Evolutionary conservation across 805 yeast species (phyloP).

Genomic region (Maudiozyma serrabonitensis): DNA sequence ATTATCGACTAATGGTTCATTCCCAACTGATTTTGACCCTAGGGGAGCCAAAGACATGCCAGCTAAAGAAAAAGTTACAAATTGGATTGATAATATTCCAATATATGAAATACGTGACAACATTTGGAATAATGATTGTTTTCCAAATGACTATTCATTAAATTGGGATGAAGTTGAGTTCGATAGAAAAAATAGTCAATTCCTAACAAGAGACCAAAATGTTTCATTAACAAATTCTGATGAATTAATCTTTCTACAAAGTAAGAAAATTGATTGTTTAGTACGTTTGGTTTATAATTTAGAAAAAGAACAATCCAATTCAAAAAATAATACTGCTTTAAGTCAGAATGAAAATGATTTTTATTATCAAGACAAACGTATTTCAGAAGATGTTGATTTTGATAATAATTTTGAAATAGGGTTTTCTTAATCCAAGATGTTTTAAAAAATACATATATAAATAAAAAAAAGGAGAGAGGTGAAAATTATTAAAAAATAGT

Average conservation of each 20-base stretch:
- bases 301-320: neutral
- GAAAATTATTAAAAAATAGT: too few relatives aligned
- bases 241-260: constrained; percentile 18
- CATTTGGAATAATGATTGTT: constrained; percentile 16
- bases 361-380: too few relatives aligned
- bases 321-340: neutral
- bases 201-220: neutral
- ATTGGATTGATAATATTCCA: constrained; percentile 58
- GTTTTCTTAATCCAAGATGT: neutral
- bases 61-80: constrained; percentile 51
- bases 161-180: constrained; percentile 30
- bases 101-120: constrained; percentile 19
- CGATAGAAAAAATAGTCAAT: constrained; percentile 6
- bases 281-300: constrained; percentile 12
- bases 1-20: constrained; percentile 9
- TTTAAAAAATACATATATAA: too few relatives aligned
- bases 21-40: constrained; percentile 51
- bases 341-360: too few relatives aligned
- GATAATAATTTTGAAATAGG: neutral
- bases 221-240: constrained; percentile 3
- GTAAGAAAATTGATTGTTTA: constrained; percentile 15
- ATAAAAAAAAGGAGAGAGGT: too few relatives aligned
- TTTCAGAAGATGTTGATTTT: neutral
- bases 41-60: constrained; percentile 55
- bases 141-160: constrained; percentile 14